phyloP scores from a whole-genome alignment of 1,284 basidiomycete species.

The Rhodotorula sp. region DNA sequence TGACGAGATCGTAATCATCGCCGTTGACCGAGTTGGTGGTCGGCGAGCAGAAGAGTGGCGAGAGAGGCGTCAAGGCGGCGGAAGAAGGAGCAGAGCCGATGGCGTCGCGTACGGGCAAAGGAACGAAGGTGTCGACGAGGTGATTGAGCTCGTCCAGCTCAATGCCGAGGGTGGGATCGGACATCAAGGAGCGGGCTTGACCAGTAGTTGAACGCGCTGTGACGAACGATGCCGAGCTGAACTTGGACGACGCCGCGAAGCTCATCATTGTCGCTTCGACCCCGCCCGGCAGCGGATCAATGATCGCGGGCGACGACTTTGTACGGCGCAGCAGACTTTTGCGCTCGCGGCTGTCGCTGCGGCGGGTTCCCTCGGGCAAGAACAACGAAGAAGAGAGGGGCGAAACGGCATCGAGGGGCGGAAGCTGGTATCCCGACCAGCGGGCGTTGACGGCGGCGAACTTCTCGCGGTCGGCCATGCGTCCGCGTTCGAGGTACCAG shows the following conservation, averaged over 20 bases:
- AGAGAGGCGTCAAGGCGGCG: background rate
- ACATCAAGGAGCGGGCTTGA: too few species aligned
- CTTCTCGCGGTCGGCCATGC: background rate
- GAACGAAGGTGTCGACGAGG: background rate
- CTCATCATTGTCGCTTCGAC: background rate
- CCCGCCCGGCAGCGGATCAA: too few species aligned
- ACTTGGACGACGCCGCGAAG: background rate
- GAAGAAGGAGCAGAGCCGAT: background rate
- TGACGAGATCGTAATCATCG: background rate
- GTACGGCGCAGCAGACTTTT: background rate
- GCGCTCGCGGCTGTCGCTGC: background rate
- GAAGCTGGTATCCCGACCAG: background rate
- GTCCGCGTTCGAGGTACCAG: background rate
- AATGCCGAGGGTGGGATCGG: background rate
- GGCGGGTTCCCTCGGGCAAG: background rate
- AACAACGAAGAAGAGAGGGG: constrained; percentile 15
- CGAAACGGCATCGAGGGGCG: constrained; percentile 15
- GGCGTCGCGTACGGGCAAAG: background rate
- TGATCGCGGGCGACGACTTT: background rate
- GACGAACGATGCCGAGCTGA: background rate
- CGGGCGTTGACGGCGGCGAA: background rate
- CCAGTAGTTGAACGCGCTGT: background rate
- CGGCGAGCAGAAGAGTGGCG: background rate
- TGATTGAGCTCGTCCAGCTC: background rate
- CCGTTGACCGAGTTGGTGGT: background rate